phyloP scores from a whole-genome alignment of 495 filamentous ascomycete species.

The Hypoxylon lienhwacheense region DNA sequence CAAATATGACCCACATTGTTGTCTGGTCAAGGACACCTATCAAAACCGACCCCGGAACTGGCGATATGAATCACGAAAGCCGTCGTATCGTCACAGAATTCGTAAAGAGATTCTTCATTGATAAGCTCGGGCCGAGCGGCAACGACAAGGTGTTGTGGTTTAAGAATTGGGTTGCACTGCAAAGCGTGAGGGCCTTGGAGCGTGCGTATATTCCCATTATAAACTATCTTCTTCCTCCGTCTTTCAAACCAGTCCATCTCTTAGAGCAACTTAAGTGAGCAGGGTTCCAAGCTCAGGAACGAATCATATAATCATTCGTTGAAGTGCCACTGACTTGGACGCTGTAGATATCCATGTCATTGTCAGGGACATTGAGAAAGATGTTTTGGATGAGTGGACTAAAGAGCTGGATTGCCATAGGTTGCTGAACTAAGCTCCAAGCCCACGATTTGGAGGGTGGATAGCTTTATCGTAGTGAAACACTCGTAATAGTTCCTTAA shows the following conservation, averaged over 20 bases:
- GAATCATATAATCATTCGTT: not conserved
- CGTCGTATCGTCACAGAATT: constrained; percentile 64
- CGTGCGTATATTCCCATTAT: constrained; percentile 39
- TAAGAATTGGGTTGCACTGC: constrained; percentile 89
- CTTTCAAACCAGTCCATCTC: no score
- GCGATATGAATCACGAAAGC: constrained; percentile 72
- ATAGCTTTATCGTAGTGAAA: no score
- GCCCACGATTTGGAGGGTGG: not conserved
- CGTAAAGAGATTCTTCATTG: constrained; percentile 66
- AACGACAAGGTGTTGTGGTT: constrained; percentile 79
- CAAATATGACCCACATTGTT: constrained; percentile 72
- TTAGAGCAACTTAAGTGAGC: not conserved
- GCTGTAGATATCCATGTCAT: constrained; percentile 55
- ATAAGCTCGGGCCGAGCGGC: constrained; percentile 53
- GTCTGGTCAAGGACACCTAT: constrained; percentile 66
- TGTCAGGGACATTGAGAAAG: constrained; percentile 62
- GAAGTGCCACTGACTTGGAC: constrained; percentile 13
- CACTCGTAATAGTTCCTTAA: constrained; percentile 9
- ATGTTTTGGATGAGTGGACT: constrained; percentile 65
- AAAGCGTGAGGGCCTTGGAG: constrained; percentile 82
- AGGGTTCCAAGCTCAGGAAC: not conserved
- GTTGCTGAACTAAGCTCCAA: constrained; percentile 12
- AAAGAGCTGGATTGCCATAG: constrained; percentile 43
- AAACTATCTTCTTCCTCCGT: not conserved
- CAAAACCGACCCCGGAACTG: constrained; percentile 57